phyloP scores from a whole-genome alignment of 768 basidiomycete species.

The Trametes cingulata region DNA sequence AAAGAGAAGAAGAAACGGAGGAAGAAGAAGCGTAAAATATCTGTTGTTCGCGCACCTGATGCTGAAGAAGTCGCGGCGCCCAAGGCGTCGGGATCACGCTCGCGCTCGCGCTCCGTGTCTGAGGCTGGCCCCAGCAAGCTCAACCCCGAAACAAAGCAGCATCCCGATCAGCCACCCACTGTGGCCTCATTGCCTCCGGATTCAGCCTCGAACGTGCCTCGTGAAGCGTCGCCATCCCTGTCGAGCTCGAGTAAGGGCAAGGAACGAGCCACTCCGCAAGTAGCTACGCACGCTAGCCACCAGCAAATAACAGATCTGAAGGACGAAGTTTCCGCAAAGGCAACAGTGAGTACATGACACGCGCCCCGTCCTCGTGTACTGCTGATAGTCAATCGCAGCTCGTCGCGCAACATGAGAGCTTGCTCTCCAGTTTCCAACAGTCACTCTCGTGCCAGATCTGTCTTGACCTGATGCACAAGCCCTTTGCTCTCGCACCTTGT shows the following conservation, averaged over 20 bases:
- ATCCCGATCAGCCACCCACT: neutral
- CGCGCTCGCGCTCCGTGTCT: slow-evolving; percentile 7
- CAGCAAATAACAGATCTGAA: slow-evolving; percentile 8
- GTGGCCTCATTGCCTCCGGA: neutral
- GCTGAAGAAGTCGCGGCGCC: neutral
- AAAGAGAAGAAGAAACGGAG: slow-evolving; percentile 31
- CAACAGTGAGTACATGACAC: slow-evolving; percentile 1
- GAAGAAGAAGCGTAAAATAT: slow-evolving; percentile 30
- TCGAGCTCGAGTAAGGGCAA: slow-evolving; percentile 18
- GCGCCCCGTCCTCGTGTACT: neutral
- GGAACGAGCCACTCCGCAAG: slow-evolving; percentile 7
- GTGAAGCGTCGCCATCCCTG: neutral
- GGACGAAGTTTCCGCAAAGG: slow-evolving; percentile 13
- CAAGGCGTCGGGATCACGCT: neutral
- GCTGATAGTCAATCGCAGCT: neutral
- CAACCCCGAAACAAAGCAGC: neutral
- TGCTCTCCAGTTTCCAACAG: slow-evolving; percentile 58
- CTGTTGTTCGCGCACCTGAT: slow-evolving; percentile 18
- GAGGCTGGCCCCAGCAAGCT: neutral
- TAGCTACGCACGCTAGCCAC: neutral
- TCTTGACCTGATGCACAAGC: slow-evolving; percentile 69
- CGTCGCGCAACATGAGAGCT: slow-evolving; percentile 51
- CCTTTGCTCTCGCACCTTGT: slow-evolving; percentile 74
- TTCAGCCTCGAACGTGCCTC: neutral
- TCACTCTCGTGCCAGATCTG: slow-evolving; percentile 79